A percentile compares a stretch with the other conserved stretches of the same genome.
Evolutionary conservation across 2,329 filamentous ascomycete genomes (phyloP).

Genomic region (Pseudogymnoascus sp.): DNA sequence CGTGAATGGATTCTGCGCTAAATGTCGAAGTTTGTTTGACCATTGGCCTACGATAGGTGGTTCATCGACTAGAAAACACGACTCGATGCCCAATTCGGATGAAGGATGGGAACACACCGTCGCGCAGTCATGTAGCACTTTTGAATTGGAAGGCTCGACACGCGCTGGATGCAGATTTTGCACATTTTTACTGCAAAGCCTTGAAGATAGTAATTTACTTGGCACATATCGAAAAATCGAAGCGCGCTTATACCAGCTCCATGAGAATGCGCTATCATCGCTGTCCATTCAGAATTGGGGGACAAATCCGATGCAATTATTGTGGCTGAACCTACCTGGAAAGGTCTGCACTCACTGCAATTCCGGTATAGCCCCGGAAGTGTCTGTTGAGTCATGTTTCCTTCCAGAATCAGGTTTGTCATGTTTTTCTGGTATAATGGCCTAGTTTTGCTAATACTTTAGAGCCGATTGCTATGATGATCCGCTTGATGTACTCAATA

Average conservation of each 20-base stretch:
- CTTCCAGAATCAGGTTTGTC: constrained; percentile 11
- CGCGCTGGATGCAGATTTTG: constrained; percentile 14
- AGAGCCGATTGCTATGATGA: constrained; percentile 12
- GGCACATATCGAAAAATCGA: constrained; percentile 13
- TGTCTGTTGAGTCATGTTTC: constrained; percentile 6
- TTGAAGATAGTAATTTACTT: constrained; percentile 10
- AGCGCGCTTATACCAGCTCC: constrained; percentile 9
- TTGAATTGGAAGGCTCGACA: constrained; percentile 11
- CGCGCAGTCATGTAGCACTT: constrained; percentile 6
- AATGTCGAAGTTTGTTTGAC: neutral
- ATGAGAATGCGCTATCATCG: constrained; percentile 4
- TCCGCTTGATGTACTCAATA: neutral
- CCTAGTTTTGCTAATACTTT: constrained; percentile 7
- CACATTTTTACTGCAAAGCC: constrained; percentile 11
- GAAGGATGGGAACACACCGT: neutral
- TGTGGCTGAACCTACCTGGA: constrained; percentile 13
- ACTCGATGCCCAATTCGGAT: neutral
- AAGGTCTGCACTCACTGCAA: constrained; percentile 7
- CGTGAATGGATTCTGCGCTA: neutral
- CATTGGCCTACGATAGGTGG: neutral
- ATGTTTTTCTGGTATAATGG: neutral
- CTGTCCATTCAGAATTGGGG: neutral
- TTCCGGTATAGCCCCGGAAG: neutral
- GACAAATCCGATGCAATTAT: neutral
- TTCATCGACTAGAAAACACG: neutral